Conservation (phyloP, 2,329 filamentous ascomycete species). For the Colletotrichum caudatum region DNA sequence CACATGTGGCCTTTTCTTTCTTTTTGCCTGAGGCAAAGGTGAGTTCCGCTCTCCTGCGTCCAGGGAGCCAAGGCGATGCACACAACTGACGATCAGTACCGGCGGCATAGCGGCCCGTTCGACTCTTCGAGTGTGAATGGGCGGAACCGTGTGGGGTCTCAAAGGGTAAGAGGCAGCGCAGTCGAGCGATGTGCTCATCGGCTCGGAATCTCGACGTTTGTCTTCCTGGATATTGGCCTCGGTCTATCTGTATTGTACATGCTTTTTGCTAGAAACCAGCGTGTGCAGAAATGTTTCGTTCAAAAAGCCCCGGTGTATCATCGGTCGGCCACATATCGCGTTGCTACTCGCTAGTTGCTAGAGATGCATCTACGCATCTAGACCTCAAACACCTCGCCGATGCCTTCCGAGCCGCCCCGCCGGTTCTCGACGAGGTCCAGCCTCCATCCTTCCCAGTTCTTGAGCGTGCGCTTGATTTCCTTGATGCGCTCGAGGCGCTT, state of each 20-base stretch:
- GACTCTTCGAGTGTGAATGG: neutral
- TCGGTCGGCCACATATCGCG: neutral
- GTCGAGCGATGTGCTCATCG: neutral
- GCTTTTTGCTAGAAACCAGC: neutral
- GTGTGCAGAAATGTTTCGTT: neutral
- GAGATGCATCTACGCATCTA: conserved; percentile 48
- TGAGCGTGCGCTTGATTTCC: conserved; percentile 72
- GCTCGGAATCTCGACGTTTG: neutral
- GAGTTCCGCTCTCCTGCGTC: neutral
- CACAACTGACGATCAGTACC: neutral
- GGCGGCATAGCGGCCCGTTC: neutral
- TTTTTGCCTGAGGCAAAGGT: conserved; percentile 18
- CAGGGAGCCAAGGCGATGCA: neutral
- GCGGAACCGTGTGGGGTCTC: neutral
- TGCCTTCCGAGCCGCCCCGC: conserved; percentile 67
- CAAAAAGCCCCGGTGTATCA: neutral
- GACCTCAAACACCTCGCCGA: conserved; percentile 74
- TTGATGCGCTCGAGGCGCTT: conserved; percentile 72
- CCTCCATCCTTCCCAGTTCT: conserved; percentile 77
- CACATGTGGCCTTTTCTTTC: conserved; percentile 20
- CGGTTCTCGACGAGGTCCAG: conserved; percentile 73
- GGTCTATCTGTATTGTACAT: conserved; percentile 2
- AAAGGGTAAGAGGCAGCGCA: neutral
- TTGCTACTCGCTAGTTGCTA: neutral
- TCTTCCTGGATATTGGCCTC: neutral